Evolutionary conservation across 1,284 basidiomycete genomes (phyloP).

Genomic region (Heterobasidion occidentale): DNA sequence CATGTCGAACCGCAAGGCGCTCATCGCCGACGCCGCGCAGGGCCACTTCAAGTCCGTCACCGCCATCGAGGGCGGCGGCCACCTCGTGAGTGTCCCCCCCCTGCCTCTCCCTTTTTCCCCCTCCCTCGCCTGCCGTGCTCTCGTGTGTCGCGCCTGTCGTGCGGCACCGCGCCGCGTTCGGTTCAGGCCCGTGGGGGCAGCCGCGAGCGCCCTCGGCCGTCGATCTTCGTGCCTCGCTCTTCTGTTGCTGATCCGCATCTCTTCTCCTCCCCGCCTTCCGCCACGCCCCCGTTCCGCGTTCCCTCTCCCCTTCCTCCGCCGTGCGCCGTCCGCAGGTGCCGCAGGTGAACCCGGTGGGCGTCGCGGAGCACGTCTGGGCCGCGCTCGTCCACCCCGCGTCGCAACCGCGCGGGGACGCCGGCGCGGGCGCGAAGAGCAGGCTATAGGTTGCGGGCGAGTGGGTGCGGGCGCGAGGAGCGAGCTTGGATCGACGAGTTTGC

Average conservation of each 20-base stretch:
- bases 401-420: not conserved
- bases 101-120: too few relatives aligned
- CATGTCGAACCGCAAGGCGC: conserved; percentile 27
- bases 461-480: too few relatives aligned
- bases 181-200: too few relatives aligned
- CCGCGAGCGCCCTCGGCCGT: too few relatives aligned
- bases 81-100: conserved; percentile 26
- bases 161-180: too few relatives aligned
- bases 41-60: conserved; percentile 30
- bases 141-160: too few relatives aligned
- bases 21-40: conserved; percentile 25
- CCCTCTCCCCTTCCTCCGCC: too few relatives aligned
- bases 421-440: not conserved
- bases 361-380: not conserved
- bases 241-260: too few relatives aligned
- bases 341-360: conserved; percentile 3
- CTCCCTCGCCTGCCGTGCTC: too few relatives aligned
- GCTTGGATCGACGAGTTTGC: too few relatives aligned
- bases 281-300: not conserved
- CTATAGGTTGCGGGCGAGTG: not conserved
- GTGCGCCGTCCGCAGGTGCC: not conserved
- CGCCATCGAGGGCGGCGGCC: conserved; percentile 19
- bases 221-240: too few relatives aligned
- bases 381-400: not conserved
- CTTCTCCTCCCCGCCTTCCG: not conserved